phyloP scores from a whole-genome alignment of 331 rosid genomes.

The Rosa hybrid region DNA sequence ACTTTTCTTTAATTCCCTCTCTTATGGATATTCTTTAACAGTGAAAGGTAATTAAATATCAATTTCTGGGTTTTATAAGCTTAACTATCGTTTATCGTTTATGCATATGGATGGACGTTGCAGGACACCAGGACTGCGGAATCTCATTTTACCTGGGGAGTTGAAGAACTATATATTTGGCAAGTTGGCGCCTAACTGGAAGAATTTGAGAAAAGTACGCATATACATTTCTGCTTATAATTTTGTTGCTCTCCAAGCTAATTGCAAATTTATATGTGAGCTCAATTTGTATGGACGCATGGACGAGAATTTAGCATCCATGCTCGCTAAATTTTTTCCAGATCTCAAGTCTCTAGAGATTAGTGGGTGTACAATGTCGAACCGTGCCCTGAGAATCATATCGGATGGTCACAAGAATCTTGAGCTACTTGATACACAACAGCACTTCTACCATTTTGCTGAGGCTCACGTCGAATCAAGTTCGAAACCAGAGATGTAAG shows the following conservation, averaged over 20 bases:
- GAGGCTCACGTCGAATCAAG: no score
- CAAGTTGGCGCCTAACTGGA: neutral
- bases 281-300: neutral
- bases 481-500: no score
- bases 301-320: neutral
- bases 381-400: neutral
- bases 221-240: neutral
- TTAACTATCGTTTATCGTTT: no score
- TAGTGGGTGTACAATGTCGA: neutral
- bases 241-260: neutral
- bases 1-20: neutral
- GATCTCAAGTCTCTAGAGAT: neutral
- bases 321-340: neutral
- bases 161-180: neutral
- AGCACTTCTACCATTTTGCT: neutral
- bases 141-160: neutral
- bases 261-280: neutral
- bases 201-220: neutral
- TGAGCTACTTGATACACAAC: neutral
- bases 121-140: neutral
- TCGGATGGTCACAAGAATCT: neutral
- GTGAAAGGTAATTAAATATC: no score
- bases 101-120: neutral
- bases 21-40: no score
- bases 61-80: no score